phyloP scores from a whole-genome alignment of 2,329 filamentous ascomycete genomes.

The Mollisia scopiformis region DNA sequence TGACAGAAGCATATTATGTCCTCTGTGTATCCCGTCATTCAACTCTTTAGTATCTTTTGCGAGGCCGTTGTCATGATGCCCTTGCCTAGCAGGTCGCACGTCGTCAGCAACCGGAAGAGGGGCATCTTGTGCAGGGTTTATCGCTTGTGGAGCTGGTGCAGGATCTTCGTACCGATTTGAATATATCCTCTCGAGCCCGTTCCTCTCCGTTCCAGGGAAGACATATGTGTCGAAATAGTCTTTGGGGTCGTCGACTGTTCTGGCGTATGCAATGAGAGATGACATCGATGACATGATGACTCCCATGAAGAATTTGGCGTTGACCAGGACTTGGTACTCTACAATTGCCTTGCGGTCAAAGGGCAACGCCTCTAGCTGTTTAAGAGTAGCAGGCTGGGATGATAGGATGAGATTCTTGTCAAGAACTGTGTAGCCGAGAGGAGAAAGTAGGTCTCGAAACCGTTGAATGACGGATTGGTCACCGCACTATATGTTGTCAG shows the following conservation, averaged over 20 bases:
- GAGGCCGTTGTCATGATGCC: too few relatives aligned
- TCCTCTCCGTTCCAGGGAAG: too few relatives aligned
- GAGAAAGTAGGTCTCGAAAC: constrained; percentile 18
- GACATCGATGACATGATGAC: constrained; percentile 28
- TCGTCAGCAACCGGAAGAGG: too few relatives aligned
- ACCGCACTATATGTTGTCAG: constrained; percentile 21
- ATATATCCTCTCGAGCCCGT: too few relatives aligned
- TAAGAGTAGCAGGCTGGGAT: constrained; percentile 8
- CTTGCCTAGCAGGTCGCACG: too few relatives aligned
- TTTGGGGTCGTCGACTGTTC: constrained; percentile 17
- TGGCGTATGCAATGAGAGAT: constrained; percentile 25
- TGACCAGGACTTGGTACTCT: constrained; percentile 26
- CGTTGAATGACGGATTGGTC: constrained; percentile 17
- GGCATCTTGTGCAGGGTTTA: too few relatives aligned
- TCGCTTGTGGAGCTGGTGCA: too few relatives aligned
- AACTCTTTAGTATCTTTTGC: too few relatives aligned
- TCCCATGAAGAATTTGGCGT: constrained; percentile 25
- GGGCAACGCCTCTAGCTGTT: constrained; percentile 13
- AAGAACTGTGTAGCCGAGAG: constrained; percentile 23
- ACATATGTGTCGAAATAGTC: constrained; percentile 26
- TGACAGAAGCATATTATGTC: too few relatives aligned
- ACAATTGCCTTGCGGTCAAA: constrained; percentile 29
- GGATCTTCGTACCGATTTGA: too few relatives aligned
- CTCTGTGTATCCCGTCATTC: too few relatives aligned
- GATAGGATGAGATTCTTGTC: constrained; percentile 24